phyloP scores from a whole-genome alignment of 2,329 filamentous ascomycete genomes.

The Pestalotiopsis sp. region DNA sequence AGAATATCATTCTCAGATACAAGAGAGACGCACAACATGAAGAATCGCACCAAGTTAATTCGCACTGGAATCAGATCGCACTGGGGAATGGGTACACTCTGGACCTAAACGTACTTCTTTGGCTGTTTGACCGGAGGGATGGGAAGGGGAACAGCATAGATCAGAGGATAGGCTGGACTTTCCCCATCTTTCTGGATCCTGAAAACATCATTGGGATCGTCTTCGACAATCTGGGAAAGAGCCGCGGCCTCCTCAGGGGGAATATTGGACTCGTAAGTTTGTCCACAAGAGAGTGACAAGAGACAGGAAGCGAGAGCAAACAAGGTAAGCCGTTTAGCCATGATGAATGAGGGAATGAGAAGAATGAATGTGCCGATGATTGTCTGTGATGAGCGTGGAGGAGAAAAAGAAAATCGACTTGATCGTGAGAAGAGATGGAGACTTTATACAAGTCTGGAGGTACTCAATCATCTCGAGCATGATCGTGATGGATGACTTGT shows the following conservation, averaged over 20 bases:
- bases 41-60: background rate
- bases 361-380: conserved; percentile 8
- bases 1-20: background rate
- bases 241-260: conserved; percentile 22
- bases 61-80: background rate
- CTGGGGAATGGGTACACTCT: background rate
- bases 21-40: background rate
- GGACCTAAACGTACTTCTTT: conserved; percentile 3
- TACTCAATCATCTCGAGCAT: background rate
- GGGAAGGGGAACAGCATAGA: background rate
- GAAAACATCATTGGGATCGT: conserved; percentile 19
- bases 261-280: conserved; percentile 21
- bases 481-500: background rate
- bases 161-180: conserved; percentile 5
- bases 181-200: conserved; percentile 10
- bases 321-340: conserved; percentile 20
- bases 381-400: background rate
- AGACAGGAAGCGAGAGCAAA: conserved; percentile 21
- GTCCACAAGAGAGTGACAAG: conserved; percentile 15
- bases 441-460: background rate
- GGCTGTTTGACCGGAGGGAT: conserved; percentile 5
- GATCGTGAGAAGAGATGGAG: background rate
- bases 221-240: conserved; percentile 23
- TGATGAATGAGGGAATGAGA: conserved; percentile 13
- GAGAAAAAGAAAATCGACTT: background rate